phyloP scores from a whole-genome alignment of 805 yeast species.

The Cyberlindnera euphorbiae region DNA sequence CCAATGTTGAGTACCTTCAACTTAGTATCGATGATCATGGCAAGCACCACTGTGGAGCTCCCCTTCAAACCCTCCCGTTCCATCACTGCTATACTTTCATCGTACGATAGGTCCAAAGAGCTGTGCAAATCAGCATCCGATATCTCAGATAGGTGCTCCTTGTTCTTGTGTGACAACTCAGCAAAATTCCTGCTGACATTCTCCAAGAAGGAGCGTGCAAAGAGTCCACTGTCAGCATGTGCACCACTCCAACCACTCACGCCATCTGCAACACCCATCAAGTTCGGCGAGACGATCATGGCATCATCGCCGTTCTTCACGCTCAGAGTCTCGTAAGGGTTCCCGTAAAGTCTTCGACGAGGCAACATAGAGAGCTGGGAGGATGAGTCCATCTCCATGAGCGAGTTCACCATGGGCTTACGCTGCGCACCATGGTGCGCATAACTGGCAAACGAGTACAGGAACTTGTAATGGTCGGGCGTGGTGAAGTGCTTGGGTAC shows the following conservation, averaged over 20 bases:
- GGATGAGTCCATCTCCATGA: constrained; percentile 47
- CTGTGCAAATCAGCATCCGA: constrained; percentile 37
- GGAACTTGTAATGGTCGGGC: constrained; percentile 38
- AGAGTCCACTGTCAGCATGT: constrained; percentile 44
- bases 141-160: constrained; percentile 34
- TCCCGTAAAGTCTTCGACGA: constrained; percentile 46
- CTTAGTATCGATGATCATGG: constrained; percentile 44
- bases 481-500: constrained; percentile 16
- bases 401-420: constrained; percentile 39
- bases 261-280: constrained; percentile 53
- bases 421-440: constrained; percentile 41
- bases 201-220: constrained; percentile 50
- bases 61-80: constrained; percentile 43
- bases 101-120: constrained; percentile 42
- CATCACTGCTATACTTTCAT: constrained; percentile 47
- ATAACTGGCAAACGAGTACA: constrained; percentile 40
- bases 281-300: constrained; percentile 48
- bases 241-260: constrained; percentile 52
- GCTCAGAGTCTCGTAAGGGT: constrained; percentile 47
- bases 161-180: constrained; percentile 22
- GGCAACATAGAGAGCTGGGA: constrained; percentile 41
- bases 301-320: constrained; percentile 56
- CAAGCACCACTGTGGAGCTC: constrained; percentile 43
- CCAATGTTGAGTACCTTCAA: constrained; percentile 48
- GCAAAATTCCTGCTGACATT: constrained; percentile 37